Conservation (phyloP, 129 eudicot genomes). For the Artemisia annua region DNA sequence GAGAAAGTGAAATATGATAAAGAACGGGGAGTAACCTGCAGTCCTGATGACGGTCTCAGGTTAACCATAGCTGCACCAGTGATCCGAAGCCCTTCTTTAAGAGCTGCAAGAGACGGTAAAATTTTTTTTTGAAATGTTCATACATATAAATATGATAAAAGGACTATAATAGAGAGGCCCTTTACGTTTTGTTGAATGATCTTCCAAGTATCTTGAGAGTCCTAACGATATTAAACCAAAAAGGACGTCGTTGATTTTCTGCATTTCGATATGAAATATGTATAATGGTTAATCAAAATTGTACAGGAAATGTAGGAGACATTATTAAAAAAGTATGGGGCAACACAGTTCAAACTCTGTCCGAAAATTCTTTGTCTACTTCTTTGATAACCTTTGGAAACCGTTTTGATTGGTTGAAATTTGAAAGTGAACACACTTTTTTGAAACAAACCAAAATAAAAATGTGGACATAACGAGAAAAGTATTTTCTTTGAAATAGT, state of each 20-base stretch:
- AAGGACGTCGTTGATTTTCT: conserved; percentile 88
- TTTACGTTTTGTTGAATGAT: conserved; percentile 56
- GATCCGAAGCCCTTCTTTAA: conserved; percentile 54
- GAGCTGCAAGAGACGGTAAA: conserved; percentile 29
- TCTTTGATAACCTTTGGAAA: too few species aligned
- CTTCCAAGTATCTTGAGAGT: conserved; percentile 67
- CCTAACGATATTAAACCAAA: conserved; percentile 78
- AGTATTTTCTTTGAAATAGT: too few species aligned
- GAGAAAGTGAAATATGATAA: neutral
- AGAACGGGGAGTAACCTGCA: conserved; percentile 47
- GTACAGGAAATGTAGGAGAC: neutral
- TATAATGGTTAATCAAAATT: neutral
- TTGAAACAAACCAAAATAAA: too few species aligned
- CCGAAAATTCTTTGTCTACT: neutral
- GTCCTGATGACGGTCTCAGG: conserved; percentile 60
- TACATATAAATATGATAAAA: neutral
- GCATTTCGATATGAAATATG: conserved; percentile 24
- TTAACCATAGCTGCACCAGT: conserved; percentile 82
- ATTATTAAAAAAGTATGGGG: neutral
- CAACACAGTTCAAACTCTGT: neutral
- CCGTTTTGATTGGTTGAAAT: too few species aligned
- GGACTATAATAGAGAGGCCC: neutral
- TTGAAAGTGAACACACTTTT: too few species aligned
- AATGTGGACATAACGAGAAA: too few species aligned
- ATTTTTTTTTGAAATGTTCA: neutral